Percentiles rank a stretch among this genome's conserved stretches.
These are phyloP conservation scores for Leccinum arenicola DNA, from an alignment of 768 basidiomycete species.

Conservation along the genomic window DNA sequence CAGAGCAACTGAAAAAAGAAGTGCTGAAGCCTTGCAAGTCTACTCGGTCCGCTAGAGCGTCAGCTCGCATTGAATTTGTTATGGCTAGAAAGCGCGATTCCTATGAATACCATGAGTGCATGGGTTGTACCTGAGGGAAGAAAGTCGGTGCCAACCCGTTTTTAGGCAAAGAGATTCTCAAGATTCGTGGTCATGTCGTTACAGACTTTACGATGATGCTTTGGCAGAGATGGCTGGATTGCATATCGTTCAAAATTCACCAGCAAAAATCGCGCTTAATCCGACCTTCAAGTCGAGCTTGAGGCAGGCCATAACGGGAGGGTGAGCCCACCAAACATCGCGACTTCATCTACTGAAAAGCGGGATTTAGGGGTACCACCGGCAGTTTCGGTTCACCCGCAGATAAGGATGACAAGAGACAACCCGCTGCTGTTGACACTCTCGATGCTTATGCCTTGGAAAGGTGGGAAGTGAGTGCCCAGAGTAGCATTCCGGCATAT, in stretches of 20 bases:
- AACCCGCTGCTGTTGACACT: slow-evolving; percentile 49
- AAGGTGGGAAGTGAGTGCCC: slow-evolving; percentile 77
- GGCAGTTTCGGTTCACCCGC: slow-evolving; percentile 84
- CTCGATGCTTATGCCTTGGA: slow-evolving; percentile 83
- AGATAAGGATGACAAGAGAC: slow-evolving; percentile 59
- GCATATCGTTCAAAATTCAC: slow-evolving; percentile 63
- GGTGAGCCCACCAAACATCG: slow-evolving; percentile 48
- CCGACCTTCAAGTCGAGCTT: slow-evolving; percentile 75
- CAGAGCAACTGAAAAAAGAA: not conserved
- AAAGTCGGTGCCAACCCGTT: slow-evolving; percentile 45
- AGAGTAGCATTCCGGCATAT: not conserved
- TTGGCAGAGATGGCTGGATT: slow-evolving; percentile 60
- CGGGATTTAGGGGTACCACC: slow-evolving; percentile 56
- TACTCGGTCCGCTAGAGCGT: slow-evolving; percentile 74
- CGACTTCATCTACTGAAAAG: slow-evolving; percentile 7
- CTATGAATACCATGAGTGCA: slow-evolving; percentile 61
- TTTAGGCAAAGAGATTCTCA: slow-evolving; percentile 1
- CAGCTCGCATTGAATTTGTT: slow-evolving; percentile 86
- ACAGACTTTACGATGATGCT: slow-evolving; percentile 71
- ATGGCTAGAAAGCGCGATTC: slow-evolving; percentile 80
- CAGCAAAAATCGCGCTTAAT: slow-evolving; percentile 66
- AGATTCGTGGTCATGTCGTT: not conserved
- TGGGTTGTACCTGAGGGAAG: slow-evolving; percentile 76
- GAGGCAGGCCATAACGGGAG: slow-evolving; percentile 83
- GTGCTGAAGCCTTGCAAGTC: slow-evolving; percentile 38